Evolutionary conservation across 257 asterid species (phyloP), one percentile per base, ranked within the genome.

Genomic region (Plantago major): DNA sequence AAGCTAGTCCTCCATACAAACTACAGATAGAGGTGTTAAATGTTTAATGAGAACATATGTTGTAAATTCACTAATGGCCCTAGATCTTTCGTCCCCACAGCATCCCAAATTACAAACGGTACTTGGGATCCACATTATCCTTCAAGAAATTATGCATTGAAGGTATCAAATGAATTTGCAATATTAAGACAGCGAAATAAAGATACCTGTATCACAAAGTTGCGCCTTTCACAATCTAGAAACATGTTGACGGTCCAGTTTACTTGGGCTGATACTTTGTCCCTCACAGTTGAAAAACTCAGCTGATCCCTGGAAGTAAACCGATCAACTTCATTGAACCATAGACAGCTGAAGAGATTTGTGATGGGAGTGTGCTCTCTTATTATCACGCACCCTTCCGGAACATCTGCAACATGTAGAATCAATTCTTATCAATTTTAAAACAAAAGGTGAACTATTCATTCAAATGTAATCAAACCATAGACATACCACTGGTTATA

Each of bases 321-420:
- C 37, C 97, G 81, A 65, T 93, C 99, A 64, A 93, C 97, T 81
- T 93, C 97, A 64, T 85, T 93, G 80, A 93, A 93, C 99, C 99
- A 89, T 16, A 93, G 79, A 67, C 99, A 89, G 74, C 92, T 76
- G 71, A 93, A 90, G 54, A 93, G 95, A 79, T 93, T 87, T 46
- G 99, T 83, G 64, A 93, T 84, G 47, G 97, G 84, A 60, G 70
- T 78, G 77, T 93, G 99, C 59, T 89, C 99, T 71, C 93, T 84
- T 63, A 93, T 76, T 63, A 93, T 81, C 14, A 85, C 96, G 62
- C 97, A 93, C 55, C 96, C 99, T 82, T 93, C 96, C 7, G 99
- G 99, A 67, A 93, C 99, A 93, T 93, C 99, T 89, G 99, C 81
- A 76, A 60, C 48, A 55, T 38, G 16, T 10, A 52, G 26, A 56